Conservation (phyloP, 768 basidiomycete species). For the Auricularia sp. region DNA sequence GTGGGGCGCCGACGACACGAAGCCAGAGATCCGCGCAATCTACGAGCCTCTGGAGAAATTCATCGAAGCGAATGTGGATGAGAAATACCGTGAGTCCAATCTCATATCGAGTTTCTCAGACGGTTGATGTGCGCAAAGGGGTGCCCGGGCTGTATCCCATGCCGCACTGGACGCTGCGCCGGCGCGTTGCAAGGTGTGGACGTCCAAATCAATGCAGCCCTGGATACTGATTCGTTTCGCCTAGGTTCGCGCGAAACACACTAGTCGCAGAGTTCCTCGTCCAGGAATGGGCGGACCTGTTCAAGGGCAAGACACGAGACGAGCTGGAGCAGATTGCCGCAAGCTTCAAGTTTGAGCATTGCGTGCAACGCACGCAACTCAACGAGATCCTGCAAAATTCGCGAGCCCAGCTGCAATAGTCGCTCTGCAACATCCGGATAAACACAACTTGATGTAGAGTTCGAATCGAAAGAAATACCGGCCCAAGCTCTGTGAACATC, state of each 20-base stretch:
- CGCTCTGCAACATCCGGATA: no score
- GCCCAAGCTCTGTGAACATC: no score
- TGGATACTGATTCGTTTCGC: not conserved
- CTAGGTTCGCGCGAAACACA: slow-evolving; percentile 22
- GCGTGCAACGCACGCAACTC: slow-evolving; percentile 25
- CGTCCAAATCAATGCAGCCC: not conserved
- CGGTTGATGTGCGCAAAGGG: not conserved
- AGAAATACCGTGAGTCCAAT: not conserved
- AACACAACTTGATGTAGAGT: no score
- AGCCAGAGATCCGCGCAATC: slow-evolving; percentile 3
- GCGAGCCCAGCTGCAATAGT: not conserved
- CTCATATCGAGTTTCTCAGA: not conserved
- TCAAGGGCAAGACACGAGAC: slow-evolving; percentile 23
- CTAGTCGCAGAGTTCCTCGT: slow-evolving; percentile 27
- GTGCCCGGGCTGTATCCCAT: slow-evolving; percentile 18
- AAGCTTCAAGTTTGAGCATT: slow-evolving; percentile 34
- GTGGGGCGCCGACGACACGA: slow-evolving; percentile 28
- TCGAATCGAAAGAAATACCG: no score
- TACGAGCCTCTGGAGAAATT: slow-evolving; percentile 22
- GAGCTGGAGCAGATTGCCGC: slow-evolving; percentile 32
- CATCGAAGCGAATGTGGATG: slow-evolving; percentile 13
- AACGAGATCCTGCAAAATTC: slow-evolving; percentile 19
- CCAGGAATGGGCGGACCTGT: slow-evolving; percentile 22
- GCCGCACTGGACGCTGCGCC: slow-evolving; percentile 25
- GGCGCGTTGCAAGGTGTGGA: slow-evolving; percentile 13